Evolutionary conservation across 2,329 filamentous ascomycete genomes (phyloP).

Genomic region (Exophiala viscosa): DNA sequence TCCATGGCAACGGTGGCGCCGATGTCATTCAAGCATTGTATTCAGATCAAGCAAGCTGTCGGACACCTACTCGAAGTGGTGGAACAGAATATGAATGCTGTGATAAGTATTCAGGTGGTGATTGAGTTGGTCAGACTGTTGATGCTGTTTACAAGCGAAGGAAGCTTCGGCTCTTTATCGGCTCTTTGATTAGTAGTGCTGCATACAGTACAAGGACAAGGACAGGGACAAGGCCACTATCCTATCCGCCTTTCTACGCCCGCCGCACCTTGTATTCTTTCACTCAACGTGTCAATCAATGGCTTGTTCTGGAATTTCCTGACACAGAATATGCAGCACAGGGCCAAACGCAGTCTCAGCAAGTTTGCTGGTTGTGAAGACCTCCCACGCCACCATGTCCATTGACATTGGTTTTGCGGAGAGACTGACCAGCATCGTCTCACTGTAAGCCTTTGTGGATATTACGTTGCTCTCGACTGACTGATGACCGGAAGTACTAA

Average conservation of each 20-base stretch:
- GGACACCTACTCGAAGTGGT: not conserved
- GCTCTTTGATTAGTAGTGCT: not conserved
- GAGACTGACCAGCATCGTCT: conserved; percentile 61
- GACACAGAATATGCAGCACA: too few relatives aligned
- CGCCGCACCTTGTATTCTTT: too few relatives aligned
- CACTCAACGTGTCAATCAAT: too few relatives aligned
- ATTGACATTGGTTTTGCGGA: conserved; percentile 53
- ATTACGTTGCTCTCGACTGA: conserved; percentile 17
- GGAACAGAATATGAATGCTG: conserved; percentile 1
- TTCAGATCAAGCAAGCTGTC: not conserved
- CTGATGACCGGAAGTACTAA: conserved; percentile 39
- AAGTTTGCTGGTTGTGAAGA: not conserved
- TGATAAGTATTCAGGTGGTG: too few relatives aligned
- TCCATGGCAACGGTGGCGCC: conserved; percentile 12
- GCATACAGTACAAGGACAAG: not conserved
- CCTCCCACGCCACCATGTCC: conserved; percentile 10
- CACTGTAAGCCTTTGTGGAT: conserved; percentile 48
- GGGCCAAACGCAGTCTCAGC: too few relatives aligned
- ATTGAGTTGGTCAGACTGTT: too few relatives aligned
- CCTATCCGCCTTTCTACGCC: too few relatives aligned
- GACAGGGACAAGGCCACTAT: not conserved
- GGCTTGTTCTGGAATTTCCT: too few relatives aligned
- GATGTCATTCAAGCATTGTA: conserved; percentile 13
- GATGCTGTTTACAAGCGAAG: too few relatives aligned
- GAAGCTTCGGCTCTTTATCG: not conserved